Evolutionary conservation across 306 rosid species (phyloP).

Genomic region (Acacia confusa): DNA sequence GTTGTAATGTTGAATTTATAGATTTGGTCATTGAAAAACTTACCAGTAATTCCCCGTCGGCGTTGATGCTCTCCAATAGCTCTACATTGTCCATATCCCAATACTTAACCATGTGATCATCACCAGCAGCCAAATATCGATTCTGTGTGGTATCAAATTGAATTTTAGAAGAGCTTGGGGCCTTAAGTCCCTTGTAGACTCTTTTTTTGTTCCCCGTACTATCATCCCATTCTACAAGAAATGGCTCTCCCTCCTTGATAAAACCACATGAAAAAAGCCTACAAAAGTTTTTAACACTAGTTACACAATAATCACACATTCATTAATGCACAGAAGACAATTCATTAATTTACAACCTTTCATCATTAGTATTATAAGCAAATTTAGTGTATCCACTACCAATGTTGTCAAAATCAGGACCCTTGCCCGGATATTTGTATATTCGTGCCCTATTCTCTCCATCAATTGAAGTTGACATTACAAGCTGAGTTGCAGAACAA

Average conservation of each 20-base stretch:
- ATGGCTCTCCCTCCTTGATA: conserved; percentile 41
- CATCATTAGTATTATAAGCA: conserved; percentile 40
- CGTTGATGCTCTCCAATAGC: conserved; percentile 24
- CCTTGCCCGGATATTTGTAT: conserved; percentile 10
- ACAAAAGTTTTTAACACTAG: neutral
- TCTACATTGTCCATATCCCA: conserved; percentile 51
- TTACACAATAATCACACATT: neutral
- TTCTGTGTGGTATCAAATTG: conserved; percentile 38
- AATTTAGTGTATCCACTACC: conserved; percentile 36
- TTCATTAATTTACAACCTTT: conserved; percentile 33
- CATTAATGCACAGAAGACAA: neutral
- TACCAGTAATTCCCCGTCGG: conserved; percentile 41
- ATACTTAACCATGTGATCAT: conserved; percentile 38
- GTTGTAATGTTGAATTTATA: neutral
- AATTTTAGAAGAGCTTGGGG: conserved; percentile 25
- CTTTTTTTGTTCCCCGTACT: conserved; percentile 35
- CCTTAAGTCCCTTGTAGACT: conserved; percentile 40
- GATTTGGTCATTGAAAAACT: neutral
- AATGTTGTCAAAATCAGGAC: conserved; percentile 35
- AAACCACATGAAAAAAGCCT: conserved; percentile 51
- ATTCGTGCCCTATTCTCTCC: conserved; percentile 49
- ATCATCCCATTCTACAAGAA: conserved; percentile 51
- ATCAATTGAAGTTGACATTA: conserved; percentile 37
- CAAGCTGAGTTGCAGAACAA: conserved; percentile 24
- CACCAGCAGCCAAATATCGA: conserved; percentile 46